These are phyloP conservation scores for Lumnitzera littorea DNA, from an alignment of 345 rosid genomes.

Conservation along the genomic window DNA sequence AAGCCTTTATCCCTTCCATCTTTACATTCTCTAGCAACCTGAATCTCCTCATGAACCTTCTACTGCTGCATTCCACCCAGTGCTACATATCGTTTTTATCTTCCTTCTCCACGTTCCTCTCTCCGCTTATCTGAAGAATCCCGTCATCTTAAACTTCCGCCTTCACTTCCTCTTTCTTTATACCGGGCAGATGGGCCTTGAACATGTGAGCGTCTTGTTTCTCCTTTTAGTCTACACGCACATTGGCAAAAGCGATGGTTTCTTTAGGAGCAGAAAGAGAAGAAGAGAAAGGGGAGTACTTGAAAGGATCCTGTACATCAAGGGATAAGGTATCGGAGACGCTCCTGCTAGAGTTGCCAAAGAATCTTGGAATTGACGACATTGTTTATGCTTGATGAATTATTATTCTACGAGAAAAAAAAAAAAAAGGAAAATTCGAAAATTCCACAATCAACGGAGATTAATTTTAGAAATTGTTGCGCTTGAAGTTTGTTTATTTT, in stretches of 20 bases:
- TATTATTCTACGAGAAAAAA: too few species aligned
- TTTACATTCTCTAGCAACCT: slow-evolving; percentile 3
- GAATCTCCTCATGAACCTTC: slow-evolving; percentile 12
- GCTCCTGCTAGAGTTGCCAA: slow-evolving; percentile 2
- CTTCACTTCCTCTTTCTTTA: slow-evolving; percentile 15
- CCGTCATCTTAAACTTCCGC: slow-evolving; percentile 7
- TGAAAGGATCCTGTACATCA: slow-evolving; percentile 1
- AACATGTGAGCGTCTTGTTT: slow-evolving; percentile 3
- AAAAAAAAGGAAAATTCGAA: too few species aligned
- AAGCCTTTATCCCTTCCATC: slow-evolving; percentile 8
- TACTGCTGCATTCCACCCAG: slow-evolving; percentile 14
- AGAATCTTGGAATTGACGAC: slow-evolving; percentile 9
- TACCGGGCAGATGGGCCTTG: slow-evolving; percentile 7
- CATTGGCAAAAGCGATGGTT: slow-evolving; percentile 4
- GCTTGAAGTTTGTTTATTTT: too few species aligned
- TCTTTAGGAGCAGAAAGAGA: slow-evolving; percentile 5
- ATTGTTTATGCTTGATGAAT: not conserved
- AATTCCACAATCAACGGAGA: too few species aligned
- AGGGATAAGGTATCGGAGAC: slow-evolving; percentile 1
- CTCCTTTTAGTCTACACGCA: slow-evolving; percentile 6
- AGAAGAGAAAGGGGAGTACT: slow-evolving; percentile 1
- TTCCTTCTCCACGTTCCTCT: slow-evolving; percentile 14
- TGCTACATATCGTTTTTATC: slow-evolving; percentile 18
- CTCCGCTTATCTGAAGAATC: slow-evolving; percentile 11
- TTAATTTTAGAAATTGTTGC: too few species aligned